Base-by-base conservation (phyloP, 495 filamentous ascomycete species). In the Penicillium psychrofluorescens region DNA sequence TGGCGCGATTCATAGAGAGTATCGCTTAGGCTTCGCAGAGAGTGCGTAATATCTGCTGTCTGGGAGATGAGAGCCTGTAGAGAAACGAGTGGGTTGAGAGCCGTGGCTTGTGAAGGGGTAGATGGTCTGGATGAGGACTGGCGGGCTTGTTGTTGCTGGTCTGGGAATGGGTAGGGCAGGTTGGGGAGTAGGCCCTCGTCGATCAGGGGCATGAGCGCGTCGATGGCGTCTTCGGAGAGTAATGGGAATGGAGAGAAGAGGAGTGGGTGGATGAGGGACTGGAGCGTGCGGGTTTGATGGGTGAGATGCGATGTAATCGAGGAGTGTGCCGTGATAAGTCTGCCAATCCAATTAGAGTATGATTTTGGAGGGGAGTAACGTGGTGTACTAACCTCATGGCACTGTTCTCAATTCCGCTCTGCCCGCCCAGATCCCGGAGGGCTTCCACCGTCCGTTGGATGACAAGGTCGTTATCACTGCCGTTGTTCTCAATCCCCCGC, bases 1-100 rank as follows among this genome's bases (percentile, higher is more conserved):
- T 98, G 92, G 4, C 88, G 79, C n/a, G 80, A 84, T 81, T 96
- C 95, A 63, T 97, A 90, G 14, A 97, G 73, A 0, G 86, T 89
- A 59, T 98, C 92, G n/a, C 85, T 84, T 7, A 98, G 74, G 51
- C 85, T 80, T 46, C 85, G 85, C 36, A 98, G 81, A 2, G 87
- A 84, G 42, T 82, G 74, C 29, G 87, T 79, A 11, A 96, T 76
- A 35, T 92, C 88, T 16, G 81, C 64, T 0, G 89, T 95, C 56
- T 71, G 72, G 2, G 73, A 63, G 46, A 74, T 66, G 6, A 73
- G 68, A 30, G 70, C 62, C 43, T 80, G 72, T n/a, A 82, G 60
- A 28, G 72, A 68, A 16, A 65, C 54, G 61, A 88, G 70, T 1
- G 71, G 67, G 41, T 71, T 59, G n/a, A 61, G 44, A 40, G 61